These are phyloP conservation scores for Dipteronia sinensis DNA, from an alignment of 345 rosid species.

Conservation along the genomic window DNA sequence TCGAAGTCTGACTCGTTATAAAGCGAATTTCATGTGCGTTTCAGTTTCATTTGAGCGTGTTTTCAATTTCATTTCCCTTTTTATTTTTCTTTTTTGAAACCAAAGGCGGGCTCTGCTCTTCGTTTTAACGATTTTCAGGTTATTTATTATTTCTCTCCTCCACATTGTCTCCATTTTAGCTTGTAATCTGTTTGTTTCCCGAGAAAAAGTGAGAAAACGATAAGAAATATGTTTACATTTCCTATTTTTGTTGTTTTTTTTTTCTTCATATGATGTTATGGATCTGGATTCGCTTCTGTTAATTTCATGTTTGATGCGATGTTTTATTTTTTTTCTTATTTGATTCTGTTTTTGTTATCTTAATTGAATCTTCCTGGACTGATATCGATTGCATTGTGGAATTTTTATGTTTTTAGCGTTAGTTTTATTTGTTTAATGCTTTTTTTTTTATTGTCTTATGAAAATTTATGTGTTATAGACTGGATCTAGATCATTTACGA, in stretches of 20 bases:
- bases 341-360: neutral
- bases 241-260: neutral
- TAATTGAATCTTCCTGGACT: neutral
- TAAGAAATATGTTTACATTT: neutral
- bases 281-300: neutral
- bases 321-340: neutral
- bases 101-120: conserved; percentile 24
- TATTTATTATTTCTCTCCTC: neutral
- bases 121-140: conserved; percentile 5
- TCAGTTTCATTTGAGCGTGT: conserved; percentile 18
- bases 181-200: neutral
- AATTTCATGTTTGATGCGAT: neutral
- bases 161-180: neutral
- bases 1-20: conserved; percentile 13
- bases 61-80: neutral
- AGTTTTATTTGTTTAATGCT: neutral
- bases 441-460: neutral
- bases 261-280: neutral
- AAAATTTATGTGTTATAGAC: neutral
- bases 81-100: conserved; percentile 13
- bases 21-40: conserved; percentile 12
- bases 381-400: too few relatives aligned
- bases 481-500: neutral
- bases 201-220: neutral
- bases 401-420: neutral